Evolutionary conservation across 768 basidiomycete species (phyloP).

Genomic region (Collybia sordida): DNA sequence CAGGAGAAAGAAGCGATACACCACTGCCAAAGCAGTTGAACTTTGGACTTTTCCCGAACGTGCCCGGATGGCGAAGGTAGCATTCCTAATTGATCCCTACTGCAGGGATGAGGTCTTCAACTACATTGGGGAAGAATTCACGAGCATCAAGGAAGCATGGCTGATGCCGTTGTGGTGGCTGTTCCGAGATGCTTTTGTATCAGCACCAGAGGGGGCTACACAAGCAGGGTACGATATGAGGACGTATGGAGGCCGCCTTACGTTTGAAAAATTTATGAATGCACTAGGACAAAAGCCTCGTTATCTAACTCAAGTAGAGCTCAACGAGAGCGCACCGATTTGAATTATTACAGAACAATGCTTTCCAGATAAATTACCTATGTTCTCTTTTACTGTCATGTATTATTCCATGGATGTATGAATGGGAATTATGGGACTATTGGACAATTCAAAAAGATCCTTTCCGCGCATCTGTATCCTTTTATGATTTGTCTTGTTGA

Average conservation of each 20-base stretch:
- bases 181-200: constrained; percentile 5
- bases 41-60: neutral
- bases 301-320: neutral
- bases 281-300: constrained; percentile 11
- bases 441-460: no score
- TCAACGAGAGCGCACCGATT: neutral
- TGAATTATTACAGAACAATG: no score
- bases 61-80: constrained; percentile 1
- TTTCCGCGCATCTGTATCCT: no score
- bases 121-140: constrained; percentile 4
- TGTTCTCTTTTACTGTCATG: no score
- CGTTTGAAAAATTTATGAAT: constrained; percentile 8
- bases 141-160: constrained; percentile 8
- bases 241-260: neutral
- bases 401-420: no score
- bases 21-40: neutral
- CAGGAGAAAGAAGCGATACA: constrained; percentile 4
- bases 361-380: no score
- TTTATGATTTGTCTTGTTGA: no score
- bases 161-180: constrained; percentile 8
- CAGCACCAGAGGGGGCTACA: neutral
- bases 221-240: neutral
- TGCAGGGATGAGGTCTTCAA: neutral
- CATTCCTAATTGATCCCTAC: neutral
- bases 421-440: no score